These are phyloP conservation scores for Beauveria pseudobassiana DNA, from an alignment of 2,329 filamentous ascomycete species.

Conservation along the genomic window DNA sequence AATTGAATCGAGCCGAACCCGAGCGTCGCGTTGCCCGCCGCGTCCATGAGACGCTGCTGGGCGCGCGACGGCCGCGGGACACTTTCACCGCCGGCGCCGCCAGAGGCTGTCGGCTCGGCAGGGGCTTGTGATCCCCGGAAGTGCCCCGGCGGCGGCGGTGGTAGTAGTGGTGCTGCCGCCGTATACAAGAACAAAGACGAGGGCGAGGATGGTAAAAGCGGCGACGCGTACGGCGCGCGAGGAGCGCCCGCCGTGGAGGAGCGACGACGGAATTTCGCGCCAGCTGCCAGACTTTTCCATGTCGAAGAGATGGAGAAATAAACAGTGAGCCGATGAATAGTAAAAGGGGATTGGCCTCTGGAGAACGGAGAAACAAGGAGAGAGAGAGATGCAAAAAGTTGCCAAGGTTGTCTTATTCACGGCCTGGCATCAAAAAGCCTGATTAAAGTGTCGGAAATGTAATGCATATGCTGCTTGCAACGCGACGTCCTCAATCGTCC, in stretches of 20 bases:
- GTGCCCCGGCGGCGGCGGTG: background rate
- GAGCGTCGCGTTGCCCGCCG: slow-evolving; percentile 20
- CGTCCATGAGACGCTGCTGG: slow-evolving; percentile 5
- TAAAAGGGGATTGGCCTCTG: no score
- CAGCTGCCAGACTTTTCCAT: slow-evolving; percentile 1
- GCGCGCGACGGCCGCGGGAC: background rate
- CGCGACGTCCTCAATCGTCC: no score
- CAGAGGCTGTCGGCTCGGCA: background rate
- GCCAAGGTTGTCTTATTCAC: no score
- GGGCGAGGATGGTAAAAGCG: background rate
- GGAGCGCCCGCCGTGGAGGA: background rate
- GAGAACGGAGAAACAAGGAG: background rate
- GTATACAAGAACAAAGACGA: background rate
- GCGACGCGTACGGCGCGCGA: background rate
- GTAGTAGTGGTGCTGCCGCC: background rate
- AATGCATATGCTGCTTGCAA: no score
- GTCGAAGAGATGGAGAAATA: background rate
- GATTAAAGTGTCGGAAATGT: no score
- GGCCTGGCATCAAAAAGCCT: no score
- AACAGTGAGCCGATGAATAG: no score
- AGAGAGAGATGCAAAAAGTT: no score
- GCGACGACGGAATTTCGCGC: background rate
- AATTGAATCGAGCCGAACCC: slow-evolving; percentile 15
- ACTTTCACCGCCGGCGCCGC: no score
- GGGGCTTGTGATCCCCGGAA: background rate